These are phyloP conservation scores for thale cress (Arabidopsis thaliana) DNA, from an alignment of 345 rosid species.

Conservation along the genomic window DNA sequence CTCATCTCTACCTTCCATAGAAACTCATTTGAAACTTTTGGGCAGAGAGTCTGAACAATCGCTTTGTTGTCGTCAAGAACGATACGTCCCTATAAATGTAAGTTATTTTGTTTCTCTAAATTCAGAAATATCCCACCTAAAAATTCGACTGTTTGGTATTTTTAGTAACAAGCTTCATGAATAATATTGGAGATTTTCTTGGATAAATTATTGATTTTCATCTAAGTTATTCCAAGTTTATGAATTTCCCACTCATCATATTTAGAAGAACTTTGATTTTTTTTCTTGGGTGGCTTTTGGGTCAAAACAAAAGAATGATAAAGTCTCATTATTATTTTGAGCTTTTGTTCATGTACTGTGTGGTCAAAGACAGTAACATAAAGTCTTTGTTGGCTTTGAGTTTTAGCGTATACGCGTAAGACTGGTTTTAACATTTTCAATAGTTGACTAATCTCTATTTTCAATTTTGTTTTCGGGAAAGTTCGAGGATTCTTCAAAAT, in stretches of 20 bases:
- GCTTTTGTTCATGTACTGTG: neutral
- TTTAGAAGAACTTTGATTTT: no score
- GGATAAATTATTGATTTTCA: no score
- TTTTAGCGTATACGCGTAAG: constrained; percentile 5
- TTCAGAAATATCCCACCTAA: neutral
- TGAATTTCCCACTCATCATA: no score
- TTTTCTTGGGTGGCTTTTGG: neutral
- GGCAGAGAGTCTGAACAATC: constrained; percentile 1
- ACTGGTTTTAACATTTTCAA: constrained; percentile 12
- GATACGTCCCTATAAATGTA: constrained; percentile 4
- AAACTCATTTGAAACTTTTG: neutral
- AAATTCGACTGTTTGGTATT: no score
- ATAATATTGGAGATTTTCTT: no score
- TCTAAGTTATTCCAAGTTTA: no score
- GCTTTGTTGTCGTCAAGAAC: constrained; percentile 2
- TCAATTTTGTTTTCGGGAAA: neutral
- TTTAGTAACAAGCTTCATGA: no score
- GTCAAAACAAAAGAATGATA: neutral
- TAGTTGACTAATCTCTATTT: constrained; percentile 8
- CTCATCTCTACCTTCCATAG: neutral
- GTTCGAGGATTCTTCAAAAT: neutral
- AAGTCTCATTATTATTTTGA: neutral
- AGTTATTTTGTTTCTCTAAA: constrained; percentile 4
- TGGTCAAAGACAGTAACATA: constrained; percentile 11
- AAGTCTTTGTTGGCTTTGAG: neutral